Evolutionary conservation across 345 rosid genomes (phyloP).

Genomic region (Anastatica hierochuntica): DNA sequence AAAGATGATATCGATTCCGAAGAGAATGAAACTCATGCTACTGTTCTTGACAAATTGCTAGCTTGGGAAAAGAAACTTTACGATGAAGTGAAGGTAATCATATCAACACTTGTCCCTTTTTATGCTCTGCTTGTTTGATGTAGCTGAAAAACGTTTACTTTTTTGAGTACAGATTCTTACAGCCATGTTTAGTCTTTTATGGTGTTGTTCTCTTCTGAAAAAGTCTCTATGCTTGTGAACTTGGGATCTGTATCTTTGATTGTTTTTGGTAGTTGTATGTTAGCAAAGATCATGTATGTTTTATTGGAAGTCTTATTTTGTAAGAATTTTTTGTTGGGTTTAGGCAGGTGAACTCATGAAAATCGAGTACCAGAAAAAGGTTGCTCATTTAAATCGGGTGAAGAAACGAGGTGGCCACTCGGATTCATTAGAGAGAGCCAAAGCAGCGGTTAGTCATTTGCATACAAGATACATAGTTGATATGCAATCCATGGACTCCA

Average conservation of each 20-base stretch:
- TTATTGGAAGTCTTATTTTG: no score
- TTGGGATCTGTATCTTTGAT: neutral
- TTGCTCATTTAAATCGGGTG: constrained; percentile 51
- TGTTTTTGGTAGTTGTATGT: no score
- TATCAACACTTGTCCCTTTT: no score
- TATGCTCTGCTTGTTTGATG: no score
- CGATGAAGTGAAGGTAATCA: constrained; percentile 87
- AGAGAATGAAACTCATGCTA: constrained; percentile 89
- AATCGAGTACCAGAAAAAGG: constrained; percentile 79
- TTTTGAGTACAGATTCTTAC: no score
- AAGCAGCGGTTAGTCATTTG: constrained; percentile 83
- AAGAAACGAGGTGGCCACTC: constrained; percentile 62
- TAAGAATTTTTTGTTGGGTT: constrained; percentile 29
- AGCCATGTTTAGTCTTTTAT: no score
- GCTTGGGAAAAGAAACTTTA: constrained; percentile 99
- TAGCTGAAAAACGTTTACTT: no score
- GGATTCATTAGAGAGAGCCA: constrained; percentile 76
- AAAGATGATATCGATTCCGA: constrained; percentile 74
- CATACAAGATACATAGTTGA: constrained; percentile 97
- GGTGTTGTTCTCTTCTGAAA: no score
- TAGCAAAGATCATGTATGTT: no score
- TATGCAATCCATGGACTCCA: constrained; percentile 99
- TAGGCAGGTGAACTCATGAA: constrained; percentile 94
- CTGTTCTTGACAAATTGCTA: constrained; percentile 87
- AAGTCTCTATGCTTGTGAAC: neutral